Base-by-base conservation (phyloP, 1,284 basidiomycete genomes). In the Apiotrichum mycotoxinovorans region DNA sequence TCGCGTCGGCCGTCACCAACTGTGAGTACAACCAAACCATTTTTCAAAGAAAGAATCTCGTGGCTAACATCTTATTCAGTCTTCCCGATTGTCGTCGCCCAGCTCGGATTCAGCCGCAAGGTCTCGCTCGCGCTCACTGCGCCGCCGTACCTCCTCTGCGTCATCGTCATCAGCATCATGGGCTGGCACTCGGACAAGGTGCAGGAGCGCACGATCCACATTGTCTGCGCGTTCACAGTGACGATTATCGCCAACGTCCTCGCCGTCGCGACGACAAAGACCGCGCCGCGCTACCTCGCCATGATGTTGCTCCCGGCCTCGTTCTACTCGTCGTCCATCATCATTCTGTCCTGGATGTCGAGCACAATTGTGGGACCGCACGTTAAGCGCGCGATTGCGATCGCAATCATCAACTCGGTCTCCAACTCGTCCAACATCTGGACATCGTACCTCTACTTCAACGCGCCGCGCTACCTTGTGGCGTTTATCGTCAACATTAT, bases 161-260 rank as follows among this genome's bases (percentile, higher is more conserved):
- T 52, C 15, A 37, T 52, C 45, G 40, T 73, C 52, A 67, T 63
- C 56, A 48, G 55, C 51, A 14, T 60, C 44, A 61, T 60, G 44
- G 61, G 59, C 26, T 50, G 37, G 38, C 57, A 57, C 42, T 61
- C 57, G 20, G 61, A 64, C 54, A 41, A 46, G 38, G 55, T 42
- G 30, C 43, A 56, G 40, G 26, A 55, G 15, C 52, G 62, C 17
- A 42, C 37, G 1, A 37, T 53, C 22, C 55, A 59, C 57, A 44
- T 57, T 20, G 42, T 52, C 2, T 7, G 23, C 26, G 52, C 61
- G 12, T 45, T 64, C 25, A 23, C 25, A 5, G 25, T 85, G 17
- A 86, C 86, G 54, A 57, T 69, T 37, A 62, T 71, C 25, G 35
- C 64, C 25, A 61, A 87, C 70, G 66, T 85, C 40, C 80, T 85